Base-by-base conservation (phyloP, 345 rosid genomes). In the Excoecaria agallocha region DNA sequence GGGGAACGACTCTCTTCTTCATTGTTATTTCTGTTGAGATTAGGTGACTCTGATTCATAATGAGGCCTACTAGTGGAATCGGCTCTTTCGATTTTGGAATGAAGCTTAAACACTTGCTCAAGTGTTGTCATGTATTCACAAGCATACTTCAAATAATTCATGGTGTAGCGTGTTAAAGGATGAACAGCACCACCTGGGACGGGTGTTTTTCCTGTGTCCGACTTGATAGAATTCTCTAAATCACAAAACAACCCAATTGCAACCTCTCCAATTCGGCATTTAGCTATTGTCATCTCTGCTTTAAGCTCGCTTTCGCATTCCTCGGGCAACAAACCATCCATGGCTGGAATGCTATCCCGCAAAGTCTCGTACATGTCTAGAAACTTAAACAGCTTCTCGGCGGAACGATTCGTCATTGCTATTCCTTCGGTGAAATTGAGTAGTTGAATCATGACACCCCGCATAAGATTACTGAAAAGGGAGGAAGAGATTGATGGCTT, bases 151-250 rank as follows among this genome's bases (percentile, higher is more conserved):
- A 94, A 85, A 70, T 92, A 94, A 76, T 89, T 94, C 92, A 94
- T 78, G 0, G 91, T 90, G 89, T 94, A 94, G 74, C 97, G 91
- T 10, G 98, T 89, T 39, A 91, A 64, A 0, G 97, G 98, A 70
- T 94, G 98, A 48, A 92, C 95, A 0, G 98, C 97, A 0, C 98
- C 98, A 13, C 97, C 97, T 0, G 97, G 97, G 38, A 92, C 97
- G 0, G 88, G 85, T 15, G 86, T 92, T 76, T 85, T 92, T 25
- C 86, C 90, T 0, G 89, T 81, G 55, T 92, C 98, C 0, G 91
- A 86, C 71, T 82, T 85, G 78, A 94, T 92, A 3, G 93, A 88
- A 58, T 84, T 82, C 78, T 94, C 98, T 9, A 94, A 79, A 77
- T 92, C 95, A 38, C 83, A 77, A 55, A 94, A 92, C 12, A 89